Evolutionary conservation across 164 flowering plant genomes (phyloP).

Genomic region (Brasenia schreberi): DNA sequence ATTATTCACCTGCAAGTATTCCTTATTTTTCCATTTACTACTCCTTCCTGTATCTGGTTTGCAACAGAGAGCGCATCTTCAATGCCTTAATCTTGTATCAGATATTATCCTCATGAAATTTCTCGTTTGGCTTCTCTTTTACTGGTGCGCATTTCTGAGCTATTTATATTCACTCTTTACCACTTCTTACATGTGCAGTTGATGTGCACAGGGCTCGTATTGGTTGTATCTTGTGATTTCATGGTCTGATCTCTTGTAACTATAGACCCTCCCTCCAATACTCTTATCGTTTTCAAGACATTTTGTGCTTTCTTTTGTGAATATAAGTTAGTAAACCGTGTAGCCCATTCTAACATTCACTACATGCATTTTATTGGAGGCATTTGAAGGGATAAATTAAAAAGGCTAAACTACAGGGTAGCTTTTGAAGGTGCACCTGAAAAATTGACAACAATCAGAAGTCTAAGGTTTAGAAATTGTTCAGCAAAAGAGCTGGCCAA

Average conservation of each 20-base stretch:
- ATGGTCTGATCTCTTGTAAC: too few species aligned
- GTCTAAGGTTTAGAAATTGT: too few species aligned
- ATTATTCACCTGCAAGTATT: neutral
- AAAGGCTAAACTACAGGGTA: neutral
- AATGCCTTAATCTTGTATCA: conserved; percentile 45
- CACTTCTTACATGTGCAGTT: too few species aligned
- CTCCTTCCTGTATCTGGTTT: neutral
- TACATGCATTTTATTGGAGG: neutral
- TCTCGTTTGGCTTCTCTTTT: conserved; percentile 78
- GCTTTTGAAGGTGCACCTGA: too few species aligned
- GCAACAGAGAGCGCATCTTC: neutral
- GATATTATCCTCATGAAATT: conserved; percentile 93
- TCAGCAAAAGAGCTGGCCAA: too few species aligned
- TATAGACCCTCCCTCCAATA: too few species aligned
- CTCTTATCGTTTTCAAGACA: too few species aligned
- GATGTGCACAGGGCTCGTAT: too few species aligned
- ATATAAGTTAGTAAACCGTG: too few species aligned
- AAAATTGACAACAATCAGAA: too few species aligned
- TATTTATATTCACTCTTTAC: neutral
- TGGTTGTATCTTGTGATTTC: too few species aligned
- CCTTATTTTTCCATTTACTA: neutral
- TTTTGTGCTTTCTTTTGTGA: too few species aligned
- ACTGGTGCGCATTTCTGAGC: conserved; percentile 33
- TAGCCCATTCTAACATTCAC: neutral
- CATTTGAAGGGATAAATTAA: neutral